These are phyloP conservation scores for Helianthus tuberosus DNA, from an alignment of 129 eudicot species.

Conservation along the genomic window DNA sequence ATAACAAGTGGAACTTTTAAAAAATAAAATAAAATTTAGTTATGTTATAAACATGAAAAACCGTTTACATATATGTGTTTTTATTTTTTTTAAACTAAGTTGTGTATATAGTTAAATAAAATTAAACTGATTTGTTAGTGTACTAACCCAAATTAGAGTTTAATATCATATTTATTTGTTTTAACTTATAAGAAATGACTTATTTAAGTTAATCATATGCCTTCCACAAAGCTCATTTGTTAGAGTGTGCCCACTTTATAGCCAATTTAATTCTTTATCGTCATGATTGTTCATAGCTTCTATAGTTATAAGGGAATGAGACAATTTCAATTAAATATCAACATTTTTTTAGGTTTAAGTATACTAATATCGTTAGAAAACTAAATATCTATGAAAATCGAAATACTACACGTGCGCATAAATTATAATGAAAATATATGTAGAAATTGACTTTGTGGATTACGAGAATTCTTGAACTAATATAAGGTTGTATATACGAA, in stretches of 20 bases:
- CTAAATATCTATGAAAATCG: not conserved
- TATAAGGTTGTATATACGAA: too few species aligned
- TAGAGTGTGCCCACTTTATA: constrained; percentile 23
- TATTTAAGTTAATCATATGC: constrained; percentile 10
- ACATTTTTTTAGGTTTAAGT: not conserved
- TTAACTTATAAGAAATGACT: not conserved
- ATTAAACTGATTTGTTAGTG: too few species aligned
- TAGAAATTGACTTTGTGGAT: too few species aligned
- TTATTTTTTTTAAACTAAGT: not conserved
- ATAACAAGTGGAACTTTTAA: not conserved
- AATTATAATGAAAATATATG: too few species aligned
- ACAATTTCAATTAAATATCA: not conserved
- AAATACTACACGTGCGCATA: too few species aligned
- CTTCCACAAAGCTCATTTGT: constrained; percentile 17
- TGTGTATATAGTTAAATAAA: not conserved
- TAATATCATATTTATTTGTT: not conserved
- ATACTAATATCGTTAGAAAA: not conserved
- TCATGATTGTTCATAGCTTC: constrained; percentile 9
- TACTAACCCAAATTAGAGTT: too few species aligned
- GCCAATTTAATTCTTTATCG: constrained; percentile 1
- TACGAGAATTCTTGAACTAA: too few species aligned
- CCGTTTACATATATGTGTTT: not conserved
- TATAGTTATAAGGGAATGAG: constrained; percentile 12
- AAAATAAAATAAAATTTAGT: not conserved
- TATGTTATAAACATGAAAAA: not conserved